phyloP scores from a whole-genome alignment of 2,329 filamentous ascomycete species.

The Cercospora sp. region DNA sequence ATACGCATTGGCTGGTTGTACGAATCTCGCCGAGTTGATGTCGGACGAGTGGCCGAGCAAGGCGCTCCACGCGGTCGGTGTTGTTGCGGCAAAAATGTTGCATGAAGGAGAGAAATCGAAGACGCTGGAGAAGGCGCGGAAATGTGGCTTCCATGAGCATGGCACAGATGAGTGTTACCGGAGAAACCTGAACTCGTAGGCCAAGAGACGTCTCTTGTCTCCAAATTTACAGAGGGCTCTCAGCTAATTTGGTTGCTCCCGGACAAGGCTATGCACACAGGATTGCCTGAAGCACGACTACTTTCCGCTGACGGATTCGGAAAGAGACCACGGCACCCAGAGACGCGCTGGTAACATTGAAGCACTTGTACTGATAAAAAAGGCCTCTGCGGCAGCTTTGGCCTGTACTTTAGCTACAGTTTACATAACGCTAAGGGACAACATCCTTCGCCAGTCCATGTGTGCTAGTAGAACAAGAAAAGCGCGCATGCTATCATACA shows the following conservation, averaged over 20 bases:
- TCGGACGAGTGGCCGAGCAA: background rate
- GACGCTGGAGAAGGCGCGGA: background rate
- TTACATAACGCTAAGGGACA: background rate
- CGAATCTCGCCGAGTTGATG: background rate
- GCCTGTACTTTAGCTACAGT: no score
- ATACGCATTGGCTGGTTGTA: background rate
- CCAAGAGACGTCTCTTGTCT: no score
- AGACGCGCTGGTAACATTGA: no score
- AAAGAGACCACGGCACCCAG: no score
- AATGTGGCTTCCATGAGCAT: background rate
- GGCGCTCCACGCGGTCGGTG: background rate
- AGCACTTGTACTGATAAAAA: no score
- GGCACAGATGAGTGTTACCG: background rate
- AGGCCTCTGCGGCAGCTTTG: no score
- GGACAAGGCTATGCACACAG: no score
- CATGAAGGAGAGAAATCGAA: background rate
- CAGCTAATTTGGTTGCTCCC: no score
- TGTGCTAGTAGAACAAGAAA: background rate
- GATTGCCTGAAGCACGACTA: no score
- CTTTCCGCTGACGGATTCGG: no score
- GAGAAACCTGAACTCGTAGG: no score
- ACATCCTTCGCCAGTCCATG: background rate
- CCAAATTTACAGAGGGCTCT: no score
- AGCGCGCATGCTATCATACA: background rate
- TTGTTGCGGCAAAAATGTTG: background rate